Evolutionary conservation across 441 rosid genomes (phyloP).

Genomic region (Bocquillonia castaneifolia): DNA sequence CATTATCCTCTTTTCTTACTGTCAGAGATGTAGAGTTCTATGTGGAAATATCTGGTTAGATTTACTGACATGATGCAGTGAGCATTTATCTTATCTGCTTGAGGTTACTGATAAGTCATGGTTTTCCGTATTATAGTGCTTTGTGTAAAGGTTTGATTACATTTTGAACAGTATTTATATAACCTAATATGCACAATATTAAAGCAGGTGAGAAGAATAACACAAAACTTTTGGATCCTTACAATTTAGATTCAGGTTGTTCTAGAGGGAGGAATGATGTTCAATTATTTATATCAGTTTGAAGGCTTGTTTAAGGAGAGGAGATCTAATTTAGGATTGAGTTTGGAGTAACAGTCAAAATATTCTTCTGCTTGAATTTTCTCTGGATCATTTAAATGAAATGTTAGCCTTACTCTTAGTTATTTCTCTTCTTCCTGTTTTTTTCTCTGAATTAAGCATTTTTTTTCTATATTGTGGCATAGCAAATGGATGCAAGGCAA

Average conservation of each 20-base stretch:
- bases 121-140: not conserved
- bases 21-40: too few species aligned
- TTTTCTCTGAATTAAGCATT: conserved; percentile 15
- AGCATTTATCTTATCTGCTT: not conserved
- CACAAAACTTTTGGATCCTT: not conserved
- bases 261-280: not conserved
- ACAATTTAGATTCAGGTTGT: not conserved
- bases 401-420: not conserved
- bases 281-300: not conserved
- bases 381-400: not conserved
- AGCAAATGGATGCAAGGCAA: conserved; percentile 85
- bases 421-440: conserved; percentile 9
- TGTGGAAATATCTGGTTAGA: conserved; percentile 1
- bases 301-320: not conserved
- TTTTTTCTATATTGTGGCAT: conserved; percentile 25
- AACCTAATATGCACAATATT: conserved; percentile 1
- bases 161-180: not conserved
- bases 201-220: not conserved
- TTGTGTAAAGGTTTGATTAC: not conserved
- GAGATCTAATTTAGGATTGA: conserved; percentile 1
- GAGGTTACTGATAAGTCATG: not conserved
- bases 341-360: not conserved
- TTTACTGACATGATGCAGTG: not conserved
- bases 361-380: not conserved
- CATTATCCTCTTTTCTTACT: not conserved